Evolutionary conservation across 129 eudicot species (phyloP), one percentile per base, ranked within the genome.

Genomic region (Silybum marianum): DNA sequence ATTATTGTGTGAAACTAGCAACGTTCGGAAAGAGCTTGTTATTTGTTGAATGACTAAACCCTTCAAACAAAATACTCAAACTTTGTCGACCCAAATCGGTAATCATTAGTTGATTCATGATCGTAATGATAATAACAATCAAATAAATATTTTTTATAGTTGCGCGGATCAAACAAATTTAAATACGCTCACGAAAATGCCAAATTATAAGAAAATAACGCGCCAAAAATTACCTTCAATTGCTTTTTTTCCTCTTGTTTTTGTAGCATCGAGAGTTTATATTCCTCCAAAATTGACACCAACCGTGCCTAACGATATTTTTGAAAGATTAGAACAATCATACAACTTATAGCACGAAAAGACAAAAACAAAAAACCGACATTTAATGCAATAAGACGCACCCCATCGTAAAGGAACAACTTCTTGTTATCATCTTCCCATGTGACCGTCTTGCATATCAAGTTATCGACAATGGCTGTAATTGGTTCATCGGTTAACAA

Each of bases 371-470:
- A 34, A 69, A 70, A 48, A 71, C 14, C 11, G n/a, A 8, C 30
- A 80, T 44, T 34, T 72, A 81, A 80, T 34, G 32, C 18, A 22
- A 34, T 73, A n/a, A 22, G 84, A 82, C 91, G 84, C 83, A 93
- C 97, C 89, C 96, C 96, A 79, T 93, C 96, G 58, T 93, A 93
- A 10, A 93, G 88, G 83, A 93, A 93, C 76, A 76, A 11, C 75
- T 89, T 89, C 71, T 81, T 76, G 78, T 88, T 89, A 77, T 90
- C 88, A 22, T 86, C 84, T 72, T 93, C 97, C 97, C 97, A 93
- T 54, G 90, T 84, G 46, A 84, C 73, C 26, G 96, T 93, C 90
- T 81, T 93, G 74, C 81, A 86, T 54, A 91, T 90, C 77, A 93
- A 73, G 84, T 74, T 86, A 78, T 93, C 92, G 60, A 93, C 97